phyloP scores from a whole-genome alignment of 148 eudicot genomes.

The Limonium bicolor region DNA sequence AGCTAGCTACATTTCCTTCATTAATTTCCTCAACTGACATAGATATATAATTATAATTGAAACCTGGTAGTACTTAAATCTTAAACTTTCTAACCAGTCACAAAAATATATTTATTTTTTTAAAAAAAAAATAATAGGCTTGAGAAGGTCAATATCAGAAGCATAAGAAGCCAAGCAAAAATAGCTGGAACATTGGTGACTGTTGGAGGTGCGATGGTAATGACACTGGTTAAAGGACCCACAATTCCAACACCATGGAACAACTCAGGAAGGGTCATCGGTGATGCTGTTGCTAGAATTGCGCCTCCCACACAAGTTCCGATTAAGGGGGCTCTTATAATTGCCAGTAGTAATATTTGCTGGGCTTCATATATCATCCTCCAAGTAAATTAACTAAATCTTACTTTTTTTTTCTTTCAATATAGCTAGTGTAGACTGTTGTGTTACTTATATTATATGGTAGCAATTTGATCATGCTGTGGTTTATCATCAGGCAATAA shows the following conservation, averaged over 20 bases:
- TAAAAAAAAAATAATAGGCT: no score
- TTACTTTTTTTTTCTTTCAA: no score
- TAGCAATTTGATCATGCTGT: background rate
- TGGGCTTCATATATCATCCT: constrained; percentile 26
- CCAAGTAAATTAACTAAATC: constrained; percentile 6
- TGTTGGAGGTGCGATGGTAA: constrained; percentile 68
- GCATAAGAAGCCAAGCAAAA: constrained; percentile 48
- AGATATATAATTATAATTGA: no score
- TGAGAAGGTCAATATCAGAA: constrained; percentile 48
- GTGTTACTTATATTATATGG: background rate
- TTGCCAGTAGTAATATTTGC: constrained; percentile 37
- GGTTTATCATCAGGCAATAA: constrained; percentile 43
- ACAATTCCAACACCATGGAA: constrained; percentile 32
- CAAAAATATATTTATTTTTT: no score
- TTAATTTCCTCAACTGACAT: no score
- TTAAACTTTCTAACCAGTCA: no score
- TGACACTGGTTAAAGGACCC: constrained; percentile 59
- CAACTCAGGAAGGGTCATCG: constrained; percentile 5
- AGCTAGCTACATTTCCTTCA: no score
- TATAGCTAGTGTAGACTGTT: background rate
- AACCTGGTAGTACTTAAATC: no score
- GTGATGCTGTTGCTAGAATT: no score
- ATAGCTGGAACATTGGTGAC: constrained; percentile 62
- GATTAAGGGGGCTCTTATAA: constrained; percentile 63
- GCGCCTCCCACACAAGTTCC: constrained; percentile 18